Percentiles rank a stretch among this genome's conserved stretches.
phyloP scores from a whole-genome alignment of 2,329 filamentous ascomycete species.

The Rhinocladiella mackenziei region DNA sequence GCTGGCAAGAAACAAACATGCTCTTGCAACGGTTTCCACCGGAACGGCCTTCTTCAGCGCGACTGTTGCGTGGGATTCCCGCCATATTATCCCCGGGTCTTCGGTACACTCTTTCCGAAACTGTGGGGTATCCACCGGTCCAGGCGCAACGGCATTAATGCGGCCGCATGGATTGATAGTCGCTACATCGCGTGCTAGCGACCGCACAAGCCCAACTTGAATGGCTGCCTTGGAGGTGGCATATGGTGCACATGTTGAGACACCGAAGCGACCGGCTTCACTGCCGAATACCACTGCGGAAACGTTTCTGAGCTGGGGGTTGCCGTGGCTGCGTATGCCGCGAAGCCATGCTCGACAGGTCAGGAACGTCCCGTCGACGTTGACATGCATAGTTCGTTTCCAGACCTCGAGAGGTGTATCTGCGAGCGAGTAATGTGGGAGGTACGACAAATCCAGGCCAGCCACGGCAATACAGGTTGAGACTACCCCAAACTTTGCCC shows the following conservation, averaged over 20 bases:
- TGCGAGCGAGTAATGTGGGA: conserved; percentile 38
- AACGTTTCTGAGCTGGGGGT: conserved; percentile 34
- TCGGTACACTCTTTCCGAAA: conserved; percentile 42
- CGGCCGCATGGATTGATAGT: conserved; percentile 38
- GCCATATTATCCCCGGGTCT: conserved; percentile 39
- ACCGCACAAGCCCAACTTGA: conserved; percentile 43
- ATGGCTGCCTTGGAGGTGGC: conserved; percentile 46
- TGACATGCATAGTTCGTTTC: conserved; percentile 41
- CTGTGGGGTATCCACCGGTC: conserved; percentile 43
- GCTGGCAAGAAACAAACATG: conserved; percentile 46
- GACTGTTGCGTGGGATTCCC: conserved; percentile 45
- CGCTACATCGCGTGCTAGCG: conserved; percentile 41
- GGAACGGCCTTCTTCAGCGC: conserved; percentile 40
- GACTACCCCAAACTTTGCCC: conserved; percentile 36
- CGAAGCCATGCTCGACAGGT: conserved; percentile 44
- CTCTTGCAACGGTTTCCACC: conserved; percentile 42
- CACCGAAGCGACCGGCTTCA: conserved; percentile 45
- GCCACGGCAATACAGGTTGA: conserved; percentile 42
- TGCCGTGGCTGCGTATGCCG: conserved; percentile 32
- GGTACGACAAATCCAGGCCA: conserved; percentile 42
- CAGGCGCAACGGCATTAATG: conserved; percentile 48
- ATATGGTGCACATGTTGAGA: conserved; percentile 44
- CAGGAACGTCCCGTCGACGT: conserved; percentile 44
- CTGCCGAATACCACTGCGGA: conserved; percentile 45
- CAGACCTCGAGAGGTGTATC: conserved; percentile 42